Conservation (phyloP, 225 moss, liverwort and hornwort species). For the Pleurozium schreberi region DNA sequence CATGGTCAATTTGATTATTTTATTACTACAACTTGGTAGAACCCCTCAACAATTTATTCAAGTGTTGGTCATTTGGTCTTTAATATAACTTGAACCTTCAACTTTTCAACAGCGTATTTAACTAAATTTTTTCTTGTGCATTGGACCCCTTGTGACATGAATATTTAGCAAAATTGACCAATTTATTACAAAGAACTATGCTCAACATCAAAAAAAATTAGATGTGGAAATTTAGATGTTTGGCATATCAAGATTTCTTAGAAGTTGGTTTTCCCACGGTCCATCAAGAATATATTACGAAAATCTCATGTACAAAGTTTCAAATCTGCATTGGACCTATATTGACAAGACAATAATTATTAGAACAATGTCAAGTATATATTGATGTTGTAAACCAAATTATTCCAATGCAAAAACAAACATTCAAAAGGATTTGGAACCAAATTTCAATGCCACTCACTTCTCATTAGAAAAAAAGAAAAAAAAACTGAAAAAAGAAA, state of each 20-base stretch:
- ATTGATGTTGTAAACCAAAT: background rate
- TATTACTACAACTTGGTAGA: background rate
- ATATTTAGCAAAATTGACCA: background rate
- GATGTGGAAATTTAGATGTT: background rate
- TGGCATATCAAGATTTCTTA: rapidly evolving
- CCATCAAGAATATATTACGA: background rate
- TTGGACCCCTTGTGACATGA: background rate
- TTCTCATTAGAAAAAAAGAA: background rate
- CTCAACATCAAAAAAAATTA: no score
- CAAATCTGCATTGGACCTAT: background rate
- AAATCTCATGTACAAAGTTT: background rate
- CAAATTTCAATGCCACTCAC: background rate
- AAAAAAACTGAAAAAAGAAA: background rate
- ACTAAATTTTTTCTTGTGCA: background rate
- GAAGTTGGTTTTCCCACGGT: rapidly evolving
- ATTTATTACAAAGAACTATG: background rate
- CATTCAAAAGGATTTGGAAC: background rate
- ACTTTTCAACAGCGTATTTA: background rate
- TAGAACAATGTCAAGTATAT: background rate
- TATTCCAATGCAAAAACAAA: background rate
- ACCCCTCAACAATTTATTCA: rapidly evolving
- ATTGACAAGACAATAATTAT: background rate
- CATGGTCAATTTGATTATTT: no score
- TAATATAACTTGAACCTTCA: background rate
- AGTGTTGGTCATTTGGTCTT: background rate